These are phyloP conservation scores for Corchorus capsularis DNA, from an alignment of 345 rosid species.

Conservation along the genomic window DNA sequence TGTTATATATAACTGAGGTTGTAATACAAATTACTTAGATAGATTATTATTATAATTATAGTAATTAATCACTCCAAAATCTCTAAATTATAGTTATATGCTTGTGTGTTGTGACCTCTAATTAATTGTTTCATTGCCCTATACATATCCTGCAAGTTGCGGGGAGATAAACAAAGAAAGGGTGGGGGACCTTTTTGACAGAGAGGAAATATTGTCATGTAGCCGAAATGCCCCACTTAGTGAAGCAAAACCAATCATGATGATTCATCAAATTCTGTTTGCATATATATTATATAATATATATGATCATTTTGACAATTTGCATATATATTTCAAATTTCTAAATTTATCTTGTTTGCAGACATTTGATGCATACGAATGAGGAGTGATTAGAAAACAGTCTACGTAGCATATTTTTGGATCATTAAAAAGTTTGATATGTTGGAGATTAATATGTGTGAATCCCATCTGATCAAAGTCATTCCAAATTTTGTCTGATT, in stretches of 20 bases:
- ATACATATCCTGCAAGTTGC: too few relatives aligned
- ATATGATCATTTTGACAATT: too few relatives aligned
- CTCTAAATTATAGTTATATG: too few relatives aligned
- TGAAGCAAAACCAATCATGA: conserved; percentile 12
- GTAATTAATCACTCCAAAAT: too few relatives aligned
- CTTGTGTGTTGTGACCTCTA: too few relatives aligned
- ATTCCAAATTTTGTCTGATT: conserved; percentile 5
- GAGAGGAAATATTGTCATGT: neutral
- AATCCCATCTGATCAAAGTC: neutral
- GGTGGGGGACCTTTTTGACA: neutral
- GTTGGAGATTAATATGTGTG: neutral
- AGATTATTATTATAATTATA: too few relatives aligned
- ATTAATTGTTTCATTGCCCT: too few relatives aligned
- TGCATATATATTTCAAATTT: neutral
- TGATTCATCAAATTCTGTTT: neutral
- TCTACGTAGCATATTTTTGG: conserved; percentile 45
- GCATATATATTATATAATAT: neutral
- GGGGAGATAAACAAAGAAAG: too few relatives aligned
- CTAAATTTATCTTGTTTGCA: neutral
- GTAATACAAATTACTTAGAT: too few relatives aligned
- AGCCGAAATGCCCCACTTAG: neutral
- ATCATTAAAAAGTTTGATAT: conserved; percentile 23
- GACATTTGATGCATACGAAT: neutral
- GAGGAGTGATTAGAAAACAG: conserved; percentile 29
- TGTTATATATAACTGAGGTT: too few relatives aligned